These are phyloP conservation scores for Suillus discolor DNA, from an alignment of 768 basidiomycete genomes.

Conservation along the genomic window DNA sequence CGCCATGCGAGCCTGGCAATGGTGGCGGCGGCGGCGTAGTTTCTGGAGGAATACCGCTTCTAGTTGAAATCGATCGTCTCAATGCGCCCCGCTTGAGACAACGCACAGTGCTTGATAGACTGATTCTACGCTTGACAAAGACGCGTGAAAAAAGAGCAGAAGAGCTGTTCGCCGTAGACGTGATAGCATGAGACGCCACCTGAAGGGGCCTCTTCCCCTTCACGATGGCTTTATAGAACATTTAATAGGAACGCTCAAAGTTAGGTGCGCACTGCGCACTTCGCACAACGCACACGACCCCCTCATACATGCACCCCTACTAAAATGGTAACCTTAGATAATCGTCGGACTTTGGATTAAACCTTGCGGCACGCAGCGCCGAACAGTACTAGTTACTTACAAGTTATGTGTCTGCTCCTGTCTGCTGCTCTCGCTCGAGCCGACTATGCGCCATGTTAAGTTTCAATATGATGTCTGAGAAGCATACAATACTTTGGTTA, in stretches of 20 bases:
- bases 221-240: slow-evolving; percentile 33
- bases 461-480: too few species aligned
- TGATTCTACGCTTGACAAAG: slow-evolving; percentile 34
- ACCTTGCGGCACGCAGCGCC: too few species aligned
- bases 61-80: slow-evolving; percentile 27
- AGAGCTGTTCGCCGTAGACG: slow-evolving; percentile 34
- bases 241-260: neutral
- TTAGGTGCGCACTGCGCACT: too few species aligned
- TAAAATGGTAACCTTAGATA: too few species aligned
- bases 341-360: too few species aligned
- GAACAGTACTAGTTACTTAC: too few species aligned
- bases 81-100: slow-evolving; percentile 28
- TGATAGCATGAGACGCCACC: slow-evolving; percentile 47
- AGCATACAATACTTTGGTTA: too few species aligned
- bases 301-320: too few species aligned
- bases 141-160: slow-evolving; percentile 33
- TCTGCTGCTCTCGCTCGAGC: too few species aligned
- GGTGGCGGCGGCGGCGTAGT: slow-evolving; percentile 46
- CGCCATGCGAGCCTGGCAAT: slow-evolving; percentile 37
- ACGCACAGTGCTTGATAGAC: slow-evolving; percentile 33
- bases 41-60: slow-evolving; percentile 34
- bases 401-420: too few species aligned
- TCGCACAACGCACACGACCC: too few species aligned
- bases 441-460: too few species aligned
- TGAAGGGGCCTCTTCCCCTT: slow-evolving; percentile 58